Conservation (phyloP, 768 basidiomycete species). For the Boletus rubescentipes region DNA sequence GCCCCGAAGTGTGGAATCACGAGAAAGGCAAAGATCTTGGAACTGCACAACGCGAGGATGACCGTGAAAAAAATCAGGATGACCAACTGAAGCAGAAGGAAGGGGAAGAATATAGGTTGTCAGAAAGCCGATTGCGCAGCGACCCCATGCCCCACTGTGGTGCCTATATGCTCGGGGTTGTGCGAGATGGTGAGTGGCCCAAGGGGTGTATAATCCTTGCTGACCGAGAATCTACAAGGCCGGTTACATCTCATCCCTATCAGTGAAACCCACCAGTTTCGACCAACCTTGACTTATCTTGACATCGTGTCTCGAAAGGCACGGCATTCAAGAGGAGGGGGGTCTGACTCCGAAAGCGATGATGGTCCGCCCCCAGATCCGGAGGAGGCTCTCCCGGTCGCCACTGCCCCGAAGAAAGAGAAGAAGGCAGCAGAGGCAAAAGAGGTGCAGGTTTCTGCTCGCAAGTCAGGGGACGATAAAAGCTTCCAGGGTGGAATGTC, state of each 20-base stretch:
- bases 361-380: slow-evolving; percentile 80
- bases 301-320: slow-evolving; percentile 68
- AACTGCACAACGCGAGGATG: slow-evolving; percentile 65
- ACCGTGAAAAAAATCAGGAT: slow-evolving; percentile 75
- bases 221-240: slow-evolving; percentile 40
- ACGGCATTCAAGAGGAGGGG: slow-evolving; percentile 48
- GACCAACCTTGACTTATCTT: slow-evolving; percentile 79
- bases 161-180: slow-evolving; percentile 71
- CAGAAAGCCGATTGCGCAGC: slow-evolving; percentile 69
- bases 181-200: slow-evolving; percentile 60
- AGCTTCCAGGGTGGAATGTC: slow-evolving; percentile 66
- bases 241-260: slow-evolving; percentile 78
- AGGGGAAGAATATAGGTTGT: slow-evolving; percentile 61
- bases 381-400: slow-evolving; percentile 57
- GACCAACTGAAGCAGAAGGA: slow-evolving; percentile 43
- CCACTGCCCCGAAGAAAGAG: slow-evolving; percentile 50
- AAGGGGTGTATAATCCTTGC: slow-evolving; percentile 5
- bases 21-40: slow-evolving; percentile 69
- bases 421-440: slow-evolving; percentile 59
- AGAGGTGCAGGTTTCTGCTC: slow-evolving; percentile 76
- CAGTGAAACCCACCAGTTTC: slow-evolving; percentile 75
- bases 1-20: slow-evolving; percentile 78
- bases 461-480: slow-evolving; percentile 65
- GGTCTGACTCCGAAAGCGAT: slow-evolving; percentile 68
- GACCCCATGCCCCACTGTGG: slow-evolving; percentile 68